A percentile compares a stretch with the other conserved stretches of the same genome.
These are phyloP conservation scores for Backusella psychrophila DNA, from an alignment of 192 early-diverging fungal species.

Conservation along the genomic window DNA sequence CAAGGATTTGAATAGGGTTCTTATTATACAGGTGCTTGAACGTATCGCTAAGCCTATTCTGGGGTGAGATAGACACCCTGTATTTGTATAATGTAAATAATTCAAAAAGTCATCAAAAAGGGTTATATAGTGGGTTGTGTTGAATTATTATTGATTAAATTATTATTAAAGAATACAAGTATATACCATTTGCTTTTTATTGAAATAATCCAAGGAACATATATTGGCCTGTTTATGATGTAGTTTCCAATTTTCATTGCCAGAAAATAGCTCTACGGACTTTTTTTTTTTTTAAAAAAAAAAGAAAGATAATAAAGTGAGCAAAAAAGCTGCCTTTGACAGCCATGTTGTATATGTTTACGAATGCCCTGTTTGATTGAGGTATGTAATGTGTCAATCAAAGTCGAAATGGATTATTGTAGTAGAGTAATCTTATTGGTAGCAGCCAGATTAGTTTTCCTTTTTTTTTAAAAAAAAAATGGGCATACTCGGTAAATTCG, in stretches of 20 bases:
- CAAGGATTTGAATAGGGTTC: conserved; percentile 25
- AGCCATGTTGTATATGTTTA: too few species aligned
- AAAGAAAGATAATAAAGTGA: too few species aligned
- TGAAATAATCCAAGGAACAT: background rate
- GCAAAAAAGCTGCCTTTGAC: too few species aligned
- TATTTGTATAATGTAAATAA: background rate
- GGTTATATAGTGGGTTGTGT: background rate
- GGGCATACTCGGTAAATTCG: background rate
- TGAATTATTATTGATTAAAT: too few species aligned
- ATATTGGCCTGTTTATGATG: background rate
- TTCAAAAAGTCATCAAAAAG: background rate
- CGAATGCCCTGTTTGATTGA: too few species aligned
- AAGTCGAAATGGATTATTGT: too few species aligned
- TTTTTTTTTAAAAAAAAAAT: background rate
- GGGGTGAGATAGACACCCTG: background rate
- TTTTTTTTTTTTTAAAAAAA: too few species aligned
- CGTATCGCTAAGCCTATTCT: conserved; percentile 21
- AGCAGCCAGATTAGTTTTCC: background rate
- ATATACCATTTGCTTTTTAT: background rate
- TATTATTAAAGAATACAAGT: background rate
- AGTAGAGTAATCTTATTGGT: too few species aligned
- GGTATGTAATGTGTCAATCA: too few species aligned
- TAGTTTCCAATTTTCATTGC: too few species aligned
- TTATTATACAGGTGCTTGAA: conserved; percentile 35
- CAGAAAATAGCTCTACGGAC: too few species aligned